Conservation (phyloP, 1,139 yeast species). For the Debaryomyces udenii region DNA sequence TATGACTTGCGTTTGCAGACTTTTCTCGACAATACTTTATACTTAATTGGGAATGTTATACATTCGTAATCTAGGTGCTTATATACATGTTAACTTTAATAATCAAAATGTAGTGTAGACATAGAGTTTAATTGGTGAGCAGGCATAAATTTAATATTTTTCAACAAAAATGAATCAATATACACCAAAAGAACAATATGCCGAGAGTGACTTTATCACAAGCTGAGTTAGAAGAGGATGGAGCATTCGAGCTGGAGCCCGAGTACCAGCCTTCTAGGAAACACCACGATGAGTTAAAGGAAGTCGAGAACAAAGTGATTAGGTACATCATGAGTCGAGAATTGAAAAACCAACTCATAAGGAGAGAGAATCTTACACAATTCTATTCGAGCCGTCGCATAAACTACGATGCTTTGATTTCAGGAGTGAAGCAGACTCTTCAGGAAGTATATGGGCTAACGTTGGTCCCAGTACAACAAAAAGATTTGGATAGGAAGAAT, state of each 20-base stretch:
- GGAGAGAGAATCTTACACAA: constrained; percentile 30
- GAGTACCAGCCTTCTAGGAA: constrained; percentile 1
- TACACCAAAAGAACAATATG: background rate
- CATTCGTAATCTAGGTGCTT: too few relatives aligned
- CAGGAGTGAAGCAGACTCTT: constrained; percentile 17
- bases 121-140: background rate
- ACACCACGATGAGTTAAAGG: constrained; percentile 2
- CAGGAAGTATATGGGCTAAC: constrained; percentile 35
- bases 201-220: background rate
- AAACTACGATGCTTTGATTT: constrained; percentile 14
- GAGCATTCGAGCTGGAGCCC: background rate
- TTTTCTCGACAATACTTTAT: too few relatives aligned
- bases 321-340: constrained; percentile 30
- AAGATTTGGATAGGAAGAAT: constrained; percentile 14
- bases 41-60: too few relatives aligned
- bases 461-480: constrained; percentile 24
- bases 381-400: constrained; percentile 18
- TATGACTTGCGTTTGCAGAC: too few relatives aligned
- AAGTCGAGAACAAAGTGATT: constrained; percentile 18
- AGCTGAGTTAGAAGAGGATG: constrained; percentile 2
- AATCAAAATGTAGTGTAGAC: too few relatives aligned
- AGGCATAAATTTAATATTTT: background rate
- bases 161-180: background rate
- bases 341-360: constrained; percentile 26
- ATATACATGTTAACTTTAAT: too few relatives aligned